Base-by-base conservation (phyloP, 2,329 filamentous ascomycete genomes). In the Epichloe gansuensis region DNA sequence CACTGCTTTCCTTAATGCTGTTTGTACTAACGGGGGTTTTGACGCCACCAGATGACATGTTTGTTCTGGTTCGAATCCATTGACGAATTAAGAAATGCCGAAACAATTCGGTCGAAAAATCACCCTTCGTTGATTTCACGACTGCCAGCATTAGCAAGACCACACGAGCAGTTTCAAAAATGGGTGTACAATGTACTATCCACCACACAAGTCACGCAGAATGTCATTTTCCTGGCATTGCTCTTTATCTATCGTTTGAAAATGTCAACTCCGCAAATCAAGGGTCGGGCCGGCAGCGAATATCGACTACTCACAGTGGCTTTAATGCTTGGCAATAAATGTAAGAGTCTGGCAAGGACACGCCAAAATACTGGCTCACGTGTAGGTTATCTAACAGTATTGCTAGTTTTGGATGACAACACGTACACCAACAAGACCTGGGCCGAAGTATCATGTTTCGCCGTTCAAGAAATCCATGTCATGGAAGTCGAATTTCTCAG, bases 401-500 rank as follows among this genome's bases (percentile, higher is more conserved):
- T 25, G 35, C n/a, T 56, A 88, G 85, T 97, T 66, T 73, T 98
- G 61, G 93, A 98, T 65, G 93, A 98, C 68, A 98, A 97, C 67
- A 97, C 93, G 0, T 98, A 98, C 70, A 97, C 93, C 39, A 98
- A 98, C 74, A 96, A 97, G 75, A 98, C 93, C 0, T 98, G 93
- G 93, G 93, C 91, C 2, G 93, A 98, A 62, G 93, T 98, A 11
- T 97, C 93, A 1, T 87, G 88, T 45, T 95, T 98, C 56, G 83
- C 88, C 1, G 91, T 97, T 12, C 83, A 86, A 55, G 93, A 98
- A 69, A 95, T 98, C 50, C 93, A 98, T 66, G 86, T 96, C 45
- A 98, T 98, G 93, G 93, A 98, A 67, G 93, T 98, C n/a, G 93
- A 98, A 67, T 98, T 98, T 62, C 75, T 98, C 57, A 96, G 91